A percentile compares a stretch with the other conserved stretches of the same genome.
phyloP scores from a whole-genome alignment of 2,329 filamentous ascomycete genomes.

The Epichloe typhina region DNA sequence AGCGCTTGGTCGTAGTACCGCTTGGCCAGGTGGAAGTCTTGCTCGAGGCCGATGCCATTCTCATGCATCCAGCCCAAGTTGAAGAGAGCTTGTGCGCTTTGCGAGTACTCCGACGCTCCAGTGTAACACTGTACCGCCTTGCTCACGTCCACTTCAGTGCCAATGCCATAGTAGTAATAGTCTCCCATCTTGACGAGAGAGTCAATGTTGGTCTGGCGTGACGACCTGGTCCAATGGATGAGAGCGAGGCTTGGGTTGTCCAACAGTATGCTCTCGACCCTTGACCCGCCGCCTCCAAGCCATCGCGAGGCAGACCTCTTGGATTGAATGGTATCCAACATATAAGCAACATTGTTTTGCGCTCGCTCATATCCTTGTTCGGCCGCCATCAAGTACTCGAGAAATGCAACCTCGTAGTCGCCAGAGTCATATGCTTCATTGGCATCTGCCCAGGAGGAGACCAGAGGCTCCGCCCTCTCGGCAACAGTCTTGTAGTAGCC shows the following conservation, averaged over 20 bases:
- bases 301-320: constrained; percentile 24
- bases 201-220: constrained; percentile 85
- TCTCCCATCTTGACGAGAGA: constrained; percentile 96
- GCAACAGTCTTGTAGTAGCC: constrained; percentile 73
- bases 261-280: constrained; percentile 24
- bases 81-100: constrained; percentile 90
- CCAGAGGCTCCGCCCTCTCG: constrained; percentile 57
- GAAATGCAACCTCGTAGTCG: constrained; percentile 65
- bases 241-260: constrained; percentile 53
- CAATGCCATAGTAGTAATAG: constrained; percentile 80
- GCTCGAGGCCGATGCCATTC: constrained; percentile 81
- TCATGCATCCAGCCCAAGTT: constrained; percentile 99
- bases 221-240: constrained; percentile 90
- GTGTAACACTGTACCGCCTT: constrained; percentile 91
- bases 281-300: constrained; percentile 29
- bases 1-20: constrained; percentile 88
- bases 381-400: constrained; percentile 74
- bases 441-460: constrained; percentile 70
- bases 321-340: constrained; percentile 63
- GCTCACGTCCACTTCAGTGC: constrained; percentile 56
- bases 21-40: constrained; percentile 96
- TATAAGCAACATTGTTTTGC: constrained; percentile 79
- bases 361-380: constrained; percentile 86
- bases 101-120: constrained; percentile 78
- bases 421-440: constrained; percentile 71